phyloP scores from a whole-genome alignment of 306 rosid genomes.

The Castanea mollissima region DNA sequence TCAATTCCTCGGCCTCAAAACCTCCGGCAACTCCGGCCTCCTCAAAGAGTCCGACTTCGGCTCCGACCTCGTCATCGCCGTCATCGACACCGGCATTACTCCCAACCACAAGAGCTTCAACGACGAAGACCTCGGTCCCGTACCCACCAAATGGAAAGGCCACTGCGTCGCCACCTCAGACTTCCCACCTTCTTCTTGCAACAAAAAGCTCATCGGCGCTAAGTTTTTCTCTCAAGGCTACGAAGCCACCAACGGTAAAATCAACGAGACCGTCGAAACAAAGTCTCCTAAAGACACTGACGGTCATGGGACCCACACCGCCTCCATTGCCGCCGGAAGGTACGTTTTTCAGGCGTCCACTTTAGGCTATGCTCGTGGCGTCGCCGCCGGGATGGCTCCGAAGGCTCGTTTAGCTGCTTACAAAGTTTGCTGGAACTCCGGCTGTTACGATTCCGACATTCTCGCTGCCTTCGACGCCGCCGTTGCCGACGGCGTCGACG shows the following conservation, averaged over 20 bases:
- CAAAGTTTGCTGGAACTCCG: conserved; percentile 80
- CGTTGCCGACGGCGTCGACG: conserved; percentile 72
- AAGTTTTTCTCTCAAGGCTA: conserved; percentile 63
- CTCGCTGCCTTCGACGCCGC: conserved; percentile 88
- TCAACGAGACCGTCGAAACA: conserved; percentile 65
- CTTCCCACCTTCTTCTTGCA: conserved; percentile 58
- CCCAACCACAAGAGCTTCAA: conserved; percentile 79
- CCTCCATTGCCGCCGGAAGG: conserved; percentile 83
- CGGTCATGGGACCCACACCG: conserved; percentile 88
- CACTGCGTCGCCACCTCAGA: conserved; percentile 47
- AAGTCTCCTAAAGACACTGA: conserved; percentile 87
- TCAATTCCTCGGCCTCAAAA: conserved; percentile 67
- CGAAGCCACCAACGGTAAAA: conserved; percentile 70
- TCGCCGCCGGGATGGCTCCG: conserved; percentile 93
- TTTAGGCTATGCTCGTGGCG: conserved; percentile 68
- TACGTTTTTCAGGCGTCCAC: conserved; percentile 76
- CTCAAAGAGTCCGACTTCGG: conserved; percentile 85
- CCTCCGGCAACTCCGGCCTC: conserved; percentile 61
- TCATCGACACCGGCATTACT: conserved; percentile 86
- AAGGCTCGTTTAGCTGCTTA: conserved; percentile 79
- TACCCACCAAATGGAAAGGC: conserved; percentile 85
- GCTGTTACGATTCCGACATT: conserved; percentile 80
- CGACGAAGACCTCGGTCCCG: conserved; percentile 58
- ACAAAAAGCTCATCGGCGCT: conserved; percentile 80
- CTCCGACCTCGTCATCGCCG: conserved; percentile 89